A percentile compares a stretch with the other conserved stretches of the same genome.
These are phyloP conservation scores for Hemisphaericaspora lyxosophila DNA, from an alignment of 1,139 yeast genomes.

Conservation along the genomic window DNA sequence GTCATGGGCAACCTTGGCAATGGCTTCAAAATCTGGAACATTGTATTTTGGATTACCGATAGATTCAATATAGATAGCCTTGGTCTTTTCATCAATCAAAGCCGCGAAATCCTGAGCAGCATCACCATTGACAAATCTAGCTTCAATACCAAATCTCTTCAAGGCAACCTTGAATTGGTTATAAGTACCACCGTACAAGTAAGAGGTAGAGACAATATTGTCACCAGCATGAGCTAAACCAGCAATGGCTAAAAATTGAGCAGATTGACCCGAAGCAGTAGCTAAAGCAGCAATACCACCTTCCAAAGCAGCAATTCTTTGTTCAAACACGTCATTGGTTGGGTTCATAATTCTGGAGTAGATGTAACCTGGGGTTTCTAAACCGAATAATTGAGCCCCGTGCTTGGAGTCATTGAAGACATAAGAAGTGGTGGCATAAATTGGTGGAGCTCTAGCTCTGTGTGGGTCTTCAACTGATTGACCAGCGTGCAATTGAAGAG, in stretches of 20 bases:
- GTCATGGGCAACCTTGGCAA: constrained; percentile 77
- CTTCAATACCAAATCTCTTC: constrained; percentile 82
- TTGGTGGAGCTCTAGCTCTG: constrained; percentile 85
- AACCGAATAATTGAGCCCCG: constrained; percentile 87
- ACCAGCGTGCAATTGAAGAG: constrained; percentile 94
- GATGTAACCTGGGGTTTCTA: constrained; percentile 78
- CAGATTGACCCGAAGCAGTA: constrained; percentile 94
- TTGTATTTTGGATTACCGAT: constrained; percentile 94
- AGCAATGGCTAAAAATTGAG: constrained; percentile 81
- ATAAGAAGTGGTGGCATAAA: constrained; percentile 83
- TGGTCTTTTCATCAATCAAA: constrained; percentile 78
- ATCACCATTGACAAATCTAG: constrained; percentile 81
- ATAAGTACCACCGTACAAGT: constrained; percentile 92
- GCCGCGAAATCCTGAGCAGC: constrained; percentile 66
- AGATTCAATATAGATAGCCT: constrained; percentile 85
- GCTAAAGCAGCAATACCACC: constrained; percentile 90
- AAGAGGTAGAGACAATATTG: constrained; percentile 85
- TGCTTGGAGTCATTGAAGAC: constrained; percentile 85
- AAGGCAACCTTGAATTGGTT: constrained; percentile 92
- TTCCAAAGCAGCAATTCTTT: constrained; percentile 89
- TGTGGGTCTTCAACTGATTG: constrained; percentile 63
- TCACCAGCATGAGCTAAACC: constrained; percentile 88
- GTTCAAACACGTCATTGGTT: constrained; percentile 85
- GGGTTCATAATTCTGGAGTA: constrained; percentile 93
- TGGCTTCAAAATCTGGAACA: constrained; percentile 84